Conservation (phyloP, 208 protist species). For the Wallacemonas sp. region DNA sequence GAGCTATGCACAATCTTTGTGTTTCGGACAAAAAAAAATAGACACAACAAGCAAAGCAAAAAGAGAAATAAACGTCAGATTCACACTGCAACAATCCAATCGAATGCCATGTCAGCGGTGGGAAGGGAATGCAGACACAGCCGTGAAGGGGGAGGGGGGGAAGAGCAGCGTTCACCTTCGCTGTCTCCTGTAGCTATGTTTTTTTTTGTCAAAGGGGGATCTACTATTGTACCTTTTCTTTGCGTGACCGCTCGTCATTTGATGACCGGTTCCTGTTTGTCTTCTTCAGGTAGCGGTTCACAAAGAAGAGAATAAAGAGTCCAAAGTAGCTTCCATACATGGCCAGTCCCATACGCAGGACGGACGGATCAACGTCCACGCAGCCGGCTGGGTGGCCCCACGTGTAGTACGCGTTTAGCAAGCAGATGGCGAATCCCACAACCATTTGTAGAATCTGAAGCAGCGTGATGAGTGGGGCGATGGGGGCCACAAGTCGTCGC, state of each 20-base stretch:
- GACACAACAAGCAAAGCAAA: background rate
- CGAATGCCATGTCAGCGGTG: too few relatives aligned
- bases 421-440: conserved; percentile 61
- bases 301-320: conserved; percentile 80
- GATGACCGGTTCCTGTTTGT: background rate
- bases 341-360: conserved; percentile 52
- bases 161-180: background rate
- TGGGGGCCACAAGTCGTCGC: conserved; percentile 32
- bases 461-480: conserved; percentile 60
- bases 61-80: conserved; percentile 17
- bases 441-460: conserved; percentile 87
- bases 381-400: conserved; percentile 23
- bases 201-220: too few relatives aligned
- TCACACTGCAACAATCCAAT: too few relatives aligned
- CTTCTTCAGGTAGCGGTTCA: conserved; percentile 22
- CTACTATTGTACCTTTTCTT: background rate
- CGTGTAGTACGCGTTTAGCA: conserved; percentile 39
- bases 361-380: conserved; percentile 10
- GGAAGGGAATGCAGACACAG: too few relatives aligned
- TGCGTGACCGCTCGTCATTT: background rate
- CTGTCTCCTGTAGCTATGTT: too few relatives aligned
- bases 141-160: too few relatives aligned
- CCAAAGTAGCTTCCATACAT: conserved; percentile 91
- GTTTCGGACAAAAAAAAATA: background rate
- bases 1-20: background rate